Evolutionary conservation across 306 rosid species (phyloP), one percentile per base, ranked within the genome.

Genomic region (Prosopis cineraria): DNA sequence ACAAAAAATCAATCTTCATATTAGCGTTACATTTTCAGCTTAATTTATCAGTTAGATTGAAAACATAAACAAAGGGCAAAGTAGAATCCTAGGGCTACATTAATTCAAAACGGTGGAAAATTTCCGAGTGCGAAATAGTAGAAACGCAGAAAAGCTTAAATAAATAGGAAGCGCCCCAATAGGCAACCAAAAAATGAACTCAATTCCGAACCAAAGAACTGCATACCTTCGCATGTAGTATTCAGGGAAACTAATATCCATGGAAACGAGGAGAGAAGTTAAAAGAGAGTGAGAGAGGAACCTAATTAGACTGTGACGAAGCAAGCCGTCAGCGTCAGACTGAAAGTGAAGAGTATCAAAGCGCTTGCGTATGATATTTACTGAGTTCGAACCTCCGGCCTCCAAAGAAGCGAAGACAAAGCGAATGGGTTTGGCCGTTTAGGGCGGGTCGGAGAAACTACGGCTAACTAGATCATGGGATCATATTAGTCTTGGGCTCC

Each of bases 231-330:
- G 20, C 24, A 33, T 17, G 33, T 3, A 6, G 7, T 7, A 68
- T 10, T 24, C 12, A 10, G 6, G 47, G 52, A 43, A 68, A 68
- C 6, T 13, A 41, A 22, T 6, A 10, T 24, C 20, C 53, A 40
- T 41, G 53, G 14, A 68, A 68, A 40, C 33, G 17, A 40, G 12
- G 8, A 1, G 40, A 8, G 27, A 45, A 74, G 30, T 29, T 14
- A 52, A 56, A 72, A 40, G 74, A 16, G 56, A 10, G 30, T 13
- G 41, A 76, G 48, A 39, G 77, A 40, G 56, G 44, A 53, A 37
- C 58, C 68, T 68, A 20, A 68, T 65, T 56, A 53, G 72, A 31
- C 17, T 33, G 39, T 22, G 69, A 45, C 37, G 65, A 44, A 36
- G 13, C 45, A 27, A 41, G 37, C 1, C 6, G 59, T 17, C 31